phyloP scores from a whole-genome alignment of 2,329 filamentous ascomycete species.

The Orbilia oligospora region DNA sequence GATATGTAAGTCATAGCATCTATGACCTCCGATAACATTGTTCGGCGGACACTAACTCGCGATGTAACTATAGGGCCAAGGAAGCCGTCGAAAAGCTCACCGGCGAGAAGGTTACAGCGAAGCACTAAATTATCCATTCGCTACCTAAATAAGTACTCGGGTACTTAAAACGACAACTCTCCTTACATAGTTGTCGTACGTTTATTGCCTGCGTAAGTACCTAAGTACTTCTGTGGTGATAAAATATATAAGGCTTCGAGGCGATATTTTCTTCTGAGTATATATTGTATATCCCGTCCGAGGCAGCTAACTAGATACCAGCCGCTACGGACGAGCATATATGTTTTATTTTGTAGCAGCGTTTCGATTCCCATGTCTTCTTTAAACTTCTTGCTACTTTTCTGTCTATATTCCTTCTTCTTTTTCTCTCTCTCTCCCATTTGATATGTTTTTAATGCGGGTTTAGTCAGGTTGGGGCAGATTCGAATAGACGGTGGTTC shows the following conservation, averaged over 20 bases:
- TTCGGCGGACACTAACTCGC: conserved; percentile 52
- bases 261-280: conserved; percentile 5
- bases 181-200: background rate
- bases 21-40: conserved; percentile 34
- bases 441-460: conserved; percentile 48
- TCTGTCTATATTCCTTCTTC: conserved; percentile 37
- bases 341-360: conserved; percentile 24
- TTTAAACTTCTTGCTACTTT: conserved; percentile 8
- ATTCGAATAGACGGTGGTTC: conserved; percentile 33
- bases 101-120: conserved; percentile 72
- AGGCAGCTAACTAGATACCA: background rate
- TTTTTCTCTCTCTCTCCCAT: background rate
- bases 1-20: conserved; percentile 81
- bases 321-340: conserved; percentile 6
- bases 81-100: conserved; percentile 73
- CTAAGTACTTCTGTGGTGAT: background rate
- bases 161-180: background rate
- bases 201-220: background rate
- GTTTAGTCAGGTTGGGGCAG: conserved; percentile 9
- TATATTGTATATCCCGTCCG: conserved; percentile 16
- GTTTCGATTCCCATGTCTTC: conserved; percentile 15
- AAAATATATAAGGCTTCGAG: conserved; percentile 13
- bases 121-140: conserved; percentile 68
- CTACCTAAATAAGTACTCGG: background rate
- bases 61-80: conserved; percentile 69